Conservation (phyloP, 2,329 filamentous ascomycete species). For the Pyricularia grisea region DNA sequence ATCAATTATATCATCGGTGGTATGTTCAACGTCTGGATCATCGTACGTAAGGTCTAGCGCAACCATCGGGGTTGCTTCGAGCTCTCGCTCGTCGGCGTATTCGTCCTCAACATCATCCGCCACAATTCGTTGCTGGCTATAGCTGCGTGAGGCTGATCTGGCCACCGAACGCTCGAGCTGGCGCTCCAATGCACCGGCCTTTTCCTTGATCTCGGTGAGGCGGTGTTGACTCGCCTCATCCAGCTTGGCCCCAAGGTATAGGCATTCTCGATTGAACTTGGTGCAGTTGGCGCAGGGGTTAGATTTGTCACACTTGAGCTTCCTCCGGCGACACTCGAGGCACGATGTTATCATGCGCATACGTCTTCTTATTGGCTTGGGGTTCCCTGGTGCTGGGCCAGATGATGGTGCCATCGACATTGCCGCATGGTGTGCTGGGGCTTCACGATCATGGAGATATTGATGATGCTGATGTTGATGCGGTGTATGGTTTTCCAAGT, state of each 20-base stretch:
- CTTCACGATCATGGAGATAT: not conserved
- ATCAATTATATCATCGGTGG: slow-evolving; percentile 55
- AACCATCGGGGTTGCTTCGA: slow-evolving; percentile 54
- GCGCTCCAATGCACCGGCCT: slow-evolving; percentile 62
- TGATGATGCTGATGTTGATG: not conserved
- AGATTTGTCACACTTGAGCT: slow-evolving; percentile 68
- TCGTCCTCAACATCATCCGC: slow-evolving; percentile 46
- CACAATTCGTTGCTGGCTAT: slow-evolving; percentile 26
- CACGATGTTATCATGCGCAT: slow-evolving; percentile 62
- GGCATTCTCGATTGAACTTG: slow-evolving; percentile 42
- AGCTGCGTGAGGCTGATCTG: slow-evolving; percentile 24
- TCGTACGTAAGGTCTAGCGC: slow-evolving; percentile 60
- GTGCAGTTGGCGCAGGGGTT: slow-evolving; percentile 62
- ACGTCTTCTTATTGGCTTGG: slow-evolving; percentile 43
- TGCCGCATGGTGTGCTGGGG: not conserved
- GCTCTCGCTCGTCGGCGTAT: slow-evolving; percentile 46
- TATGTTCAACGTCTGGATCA: slow-evolving; percentile 32
- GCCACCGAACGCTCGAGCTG: slow-evolving; percentile 61
- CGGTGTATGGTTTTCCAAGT: not conserved
- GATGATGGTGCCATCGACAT: not conserved
- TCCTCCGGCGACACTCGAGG: slow-evolving; percentile 63
- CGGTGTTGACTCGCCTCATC: slow-evolving; percentile 61
- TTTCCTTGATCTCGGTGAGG: slow-evolving; percentile 69
- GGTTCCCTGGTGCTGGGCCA: slow-evolving; percentile 1
- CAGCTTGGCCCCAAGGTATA: slow-evolving; percentile 59